These are phyloP conservation scores for Cladophialophora bantiana DNA, from an alignment of 2,329 filamentous ascomycete species.

Conservation along the genomic window DNA sequence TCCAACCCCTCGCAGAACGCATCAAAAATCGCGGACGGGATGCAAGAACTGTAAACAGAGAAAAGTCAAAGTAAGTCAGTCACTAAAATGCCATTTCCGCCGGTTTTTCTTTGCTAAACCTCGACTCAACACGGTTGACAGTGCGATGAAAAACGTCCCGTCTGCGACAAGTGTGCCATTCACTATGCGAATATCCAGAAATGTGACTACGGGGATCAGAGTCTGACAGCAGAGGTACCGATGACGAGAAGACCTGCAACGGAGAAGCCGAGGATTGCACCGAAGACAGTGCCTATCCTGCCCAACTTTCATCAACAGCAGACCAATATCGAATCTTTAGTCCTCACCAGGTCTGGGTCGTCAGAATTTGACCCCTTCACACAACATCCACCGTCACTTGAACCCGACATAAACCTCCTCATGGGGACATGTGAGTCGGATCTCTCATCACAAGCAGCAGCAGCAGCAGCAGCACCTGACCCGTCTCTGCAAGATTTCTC, in stretches of 20 bases:
- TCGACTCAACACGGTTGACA: neutral
- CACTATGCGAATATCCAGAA: constrained; percentile 19
- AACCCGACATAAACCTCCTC: constrained; percentile 18
- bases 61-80: constrained; percentile 15
- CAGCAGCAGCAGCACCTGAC: neutral
- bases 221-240: neutral
- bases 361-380: constrained; percentile 15
- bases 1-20: constrained; percentile 9
- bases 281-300: constrained; percentile 17
- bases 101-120: neutral
- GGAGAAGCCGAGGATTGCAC: neutral
- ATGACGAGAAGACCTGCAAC: constrained; percentile 1
- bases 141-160: constrained; percentile 21
- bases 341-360: neutral
- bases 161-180: constrained; percentile 20
- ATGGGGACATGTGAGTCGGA: constrained; percentile 19
- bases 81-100: neutral
- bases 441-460: neutral
- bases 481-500: constrained; percentile 7
- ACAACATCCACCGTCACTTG: constrained; percentile 15
- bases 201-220: constrained; percentile 21
- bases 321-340: neutral
- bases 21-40: constrained; percentile 11
- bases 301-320: constrained; percentile 12
- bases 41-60: constrained; percentile 20